Conservation (phyloP, 2,329 filamentous ascomycete genomes). For the Beauveria bassiana region DNA sequence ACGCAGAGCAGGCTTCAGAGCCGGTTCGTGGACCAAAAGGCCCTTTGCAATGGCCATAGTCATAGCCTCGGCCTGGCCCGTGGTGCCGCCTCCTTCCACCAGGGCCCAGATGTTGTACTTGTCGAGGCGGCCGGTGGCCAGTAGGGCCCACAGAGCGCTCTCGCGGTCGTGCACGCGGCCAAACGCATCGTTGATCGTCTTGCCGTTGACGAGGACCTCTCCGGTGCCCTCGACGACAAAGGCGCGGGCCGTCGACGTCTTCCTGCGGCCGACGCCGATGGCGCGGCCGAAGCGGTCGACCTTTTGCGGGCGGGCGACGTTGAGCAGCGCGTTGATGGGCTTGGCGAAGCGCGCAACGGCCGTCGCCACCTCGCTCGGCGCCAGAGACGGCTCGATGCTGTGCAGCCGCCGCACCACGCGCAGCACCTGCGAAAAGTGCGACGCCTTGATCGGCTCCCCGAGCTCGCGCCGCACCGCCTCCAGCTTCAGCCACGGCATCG, state of each 20-base stretch:
- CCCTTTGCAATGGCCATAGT: constrained; percentile 85
- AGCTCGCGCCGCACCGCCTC: constrained; percentile 64
- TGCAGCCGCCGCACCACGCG: constrained; percentile 72
- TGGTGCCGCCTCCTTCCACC: constrained; percentile 79
- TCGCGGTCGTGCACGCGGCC: constrained; percentile 87
- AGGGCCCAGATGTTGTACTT: constrained; percentile 96
- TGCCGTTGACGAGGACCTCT: constrained; percentile 84
- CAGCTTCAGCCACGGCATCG: constrained; percentile 73
- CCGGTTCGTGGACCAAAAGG: constrained; percentile 83
- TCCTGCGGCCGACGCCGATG: constrained; percentile 75
- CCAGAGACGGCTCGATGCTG: constrained; percentile 71
- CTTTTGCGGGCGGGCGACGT: constrained; percentile 51
- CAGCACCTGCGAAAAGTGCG: constrained; percentile 73
- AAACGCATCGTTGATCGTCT: constrained; percentile 73
- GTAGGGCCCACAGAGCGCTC: constrained; percentile 86
- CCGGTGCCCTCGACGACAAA: constrained; percentile 90
- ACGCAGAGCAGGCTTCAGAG: constrained; percentile 77
- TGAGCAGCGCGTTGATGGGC: constrained; percentile 62
- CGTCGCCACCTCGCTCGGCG: constrained; percentile 59
- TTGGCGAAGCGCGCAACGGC: constrained; percentile 66
- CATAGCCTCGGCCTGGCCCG: constrained; percentile 91
- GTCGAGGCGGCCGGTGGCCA: constrained; percentile 72
- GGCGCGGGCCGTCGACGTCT: constrained; percentile 76
- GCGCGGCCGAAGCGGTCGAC: constrained; percentile 75
- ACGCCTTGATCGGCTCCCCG: constrained; percentile 65